A percentile compares a stretch with the other conserved stretches of the same genome.
Evolutionary conservation across 2,329 filamentous ascomycete genomes (phyloP).

Genomic region (Trichoderma polysporum): DNA sequence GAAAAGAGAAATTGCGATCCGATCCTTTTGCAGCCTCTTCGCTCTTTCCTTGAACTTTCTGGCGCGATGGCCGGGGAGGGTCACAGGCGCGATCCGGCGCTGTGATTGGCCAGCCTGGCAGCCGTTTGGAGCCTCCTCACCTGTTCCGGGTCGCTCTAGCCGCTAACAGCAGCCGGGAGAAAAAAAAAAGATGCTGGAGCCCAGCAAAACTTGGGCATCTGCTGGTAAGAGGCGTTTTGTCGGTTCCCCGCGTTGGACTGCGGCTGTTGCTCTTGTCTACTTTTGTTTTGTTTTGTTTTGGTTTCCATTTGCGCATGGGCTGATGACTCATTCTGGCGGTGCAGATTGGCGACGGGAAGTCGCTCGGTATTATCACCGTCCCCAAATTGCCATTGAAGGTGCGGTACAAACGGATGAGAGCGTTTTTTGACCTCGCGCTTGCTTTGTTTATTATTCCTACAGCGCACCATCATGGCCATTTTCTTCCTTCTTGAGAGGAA

Average conservation of each 20-base stretch:
- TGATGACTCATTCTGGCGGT: conserved; percentile 1
- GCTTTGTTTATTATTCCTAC: neutral
- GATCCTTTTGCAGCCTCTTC: conserved; percentile 20
- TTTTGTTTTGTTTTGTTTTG: neutral
- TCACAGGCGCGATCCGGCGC: conserved; percentile 23
- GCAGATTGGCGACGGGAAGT: neutral
- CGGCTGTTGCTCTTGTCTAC: neutral
- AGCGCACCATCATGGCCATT: neutral
- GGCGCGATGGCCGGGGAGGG: conserved; percentile 23
- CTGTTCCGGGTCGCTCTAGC: conserved; percentile 19
- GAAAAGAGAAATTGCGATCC: conserved; percentile 22
- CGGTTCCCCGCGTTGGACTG: conserved; percentile 17
- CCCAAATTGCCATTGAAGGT: neutral
- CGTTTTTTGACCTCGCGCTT: neutral
- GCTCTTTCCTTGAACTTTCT: conserved; percentile 17
- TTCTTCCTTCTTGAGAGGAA: neutral
- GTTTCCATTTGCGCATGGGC: neutral
- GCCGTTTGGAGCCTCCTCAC: conserved; percentile 15
- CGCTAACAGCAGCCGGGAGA: conserved; percentile 6
- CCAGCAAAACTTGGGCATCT: conserved; percentile 8
- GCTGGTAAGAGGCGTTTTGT: neutral
- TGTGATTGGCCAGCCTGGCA: conserved; percentile 27
- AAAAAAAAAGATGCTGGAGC: conserved; percentile 7
- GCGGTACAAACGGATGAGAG: neutral
- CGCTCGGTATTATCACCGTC: neutral